Base-by-base conservation (phyloP, 2,329 filamentous ascomycete genomes). In the Colletotrichum horii region DNA sequence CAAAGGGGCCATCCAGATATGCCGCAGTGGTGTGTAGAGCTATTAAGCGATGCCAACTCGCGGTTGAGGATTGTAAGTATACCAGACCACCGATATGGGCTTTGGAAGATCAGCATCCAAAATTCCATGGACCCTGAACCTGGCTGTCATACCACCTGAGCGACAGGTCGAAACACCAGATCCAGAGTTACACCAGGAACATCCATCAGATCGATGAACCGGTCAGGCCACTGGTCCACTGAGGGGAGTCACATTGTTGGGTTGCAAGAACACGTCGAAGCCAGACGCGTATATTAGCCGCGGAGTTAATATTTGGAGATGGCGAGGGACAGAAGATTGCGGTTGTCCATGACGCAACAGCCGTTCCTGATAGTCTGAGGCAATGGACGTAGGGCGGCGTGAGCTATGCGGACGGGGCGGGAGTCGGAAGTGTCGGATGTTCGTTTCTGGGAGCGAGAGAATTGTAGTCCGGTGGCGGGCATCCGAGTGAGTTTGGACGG, bases 341-440 rank as follows among this genome's bases (percentile, higher is more conserved):
- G 48, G 62, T 30, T 14, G 43, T 65, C 43, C 22, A 56, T 64
- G 70, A 73, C 58, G 64, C 52, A 48, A 14, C 26, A 24, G 6
- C 26, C 58, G 22, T 36, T 65, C 26, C n/a, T n/a, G 14, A 38
- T 38, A 32, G 16, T 26, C 34, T 30, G 43, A 48, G 34, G 65
- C 64, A 52, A 26, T 38, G 62, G 26, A 34, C n/a, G 56, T 64
- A 72, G 61, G 61, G 55, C 55, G 61, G 68, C 24, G 43, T 28
- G 19, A 32, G 32, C 62, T n/a, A 72, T 16, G 38, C 64, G 48
- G 48, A 73, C 43, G 64, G 65, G 58, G 64, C 64, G 74, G 70
- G 55, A 60, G 64, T 36, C 70, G 74, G 74, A 76, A 69, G 58
- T 74, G 70, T 74, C 74, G 74, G 74, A 65, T 8, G 28, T 76